Base-by-base conservation (phyloP, 106 monocot species). In the Acorus calamus region DNA sequence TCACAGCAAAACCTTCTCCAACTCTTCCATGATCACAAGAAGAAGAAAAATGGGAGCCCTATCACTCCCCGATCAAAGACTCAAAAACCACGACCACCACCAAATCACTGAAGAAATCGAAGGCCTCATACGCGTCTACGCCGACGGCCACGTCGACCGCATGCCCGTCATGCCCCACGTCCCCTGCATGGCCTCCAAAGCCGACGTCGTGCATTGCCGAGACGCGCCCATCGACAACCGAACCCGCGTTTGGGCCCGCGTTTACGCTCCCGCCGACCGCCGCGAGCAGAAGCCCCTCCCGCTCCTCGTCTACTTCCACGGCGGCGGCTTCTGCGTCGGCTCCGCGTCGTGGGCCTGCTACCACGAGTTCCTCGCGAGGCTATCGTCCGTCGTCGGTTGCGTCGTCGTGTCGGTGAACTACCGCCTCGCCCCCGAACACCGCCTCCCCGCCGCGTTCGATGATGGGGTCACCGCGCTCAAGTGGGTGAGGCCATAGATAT, bases 241-340 rank as follows among this genome's bases (percentile, higher is more conserved):
- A 7, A 66, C 81, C 41, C 65, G 65, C 6, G 47, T 84, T 28
- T 79, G 75, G 72, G 79, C 81, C 0, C 78, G 89, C 7, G 5
- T 94, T 59, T 79, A 86, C 68, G 70, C 66, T 7, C 88, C 93
- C 7, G 6, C 5, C 44, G 10, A 44, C 66, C 47, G 44, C 75
- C 7, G 44, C 56, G 11, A n/a, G 61, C 6, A 2, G 5, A 2
- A 2, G 11, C 46, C 12, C 46, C 69, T 76, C 0, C 86, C 93
- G 7, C 7, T 84, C n/a, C 65, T 89, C 12, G 74, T 94, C 0
- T 94, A 94, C 78, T 89, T 89, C 73, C 93, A 89, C 50, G 93
- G 93, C 7, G 93, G 89, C 7, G 93, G 93, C 2, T 89, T 94
- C 75, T 94, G 89, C 64, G 77, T 93, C 48, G 93, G 80, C 44